Conservation (phyloP, 805 yeast species). For the Metschnikowia gelsemii region DNA sequence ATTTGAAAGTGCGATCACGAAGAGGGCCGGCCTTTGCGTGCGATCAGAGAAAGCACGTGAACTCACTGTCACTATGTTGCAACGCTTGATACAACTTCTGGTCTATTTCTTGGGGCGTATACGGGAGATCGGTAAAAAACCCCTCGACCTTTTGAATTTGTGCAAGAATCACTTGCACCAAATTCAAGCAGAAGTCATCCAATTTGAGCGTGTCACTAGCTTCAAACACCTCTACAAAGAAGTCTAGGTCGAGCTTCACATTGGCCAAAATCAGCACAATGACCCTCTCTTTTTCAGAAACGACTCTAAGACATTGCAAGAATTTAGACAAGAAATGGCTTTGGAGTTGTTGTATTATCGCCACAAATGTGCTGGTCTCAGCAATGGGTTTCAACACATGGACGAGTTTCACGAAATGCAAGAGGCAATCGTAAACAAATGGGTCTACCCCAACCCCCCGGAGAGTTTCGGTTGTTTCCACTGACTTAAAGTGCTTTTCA, state of each 20-base stretch:
- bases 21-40: background rate
- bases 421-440: constrained; percentile 37
- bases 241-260: constrained; percentile 38
- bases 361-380: constrained; percentile 34
- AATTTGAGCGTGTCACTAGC: constrained; percentile 32
- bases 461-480: constrained; percentile 32
- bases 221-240: constrained; percentile 41
- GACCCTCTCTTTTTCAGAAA: constrained; percentile 21
- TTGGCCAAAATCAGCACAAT: constrained; percentile 25
- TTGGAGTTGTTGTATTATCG: constrained; percentile 40
- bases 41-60: constrained; percentile 30
- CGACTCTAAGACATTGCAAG: constrained; percentile 30
- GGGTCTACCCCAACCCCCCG: constrained; percentile 37
- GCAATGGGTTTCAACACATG: constrained; percentile 43
- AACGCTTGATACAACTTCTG: constrained; percentile 28
- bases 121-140: constrained; percentile 23
- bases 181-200: constrained; percentile 34
- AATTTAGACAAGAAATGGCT: constrained; percentile 34
- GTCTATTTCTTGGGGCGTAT: constrained; percentile 31
- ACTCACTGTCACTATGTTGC: constrained; percentile 31
- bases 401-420: constrained; percentile 42
- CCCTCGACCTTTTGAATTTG: constrained; percentile 27
- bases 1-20: background rate
- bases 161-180: constrained; percentile 32
- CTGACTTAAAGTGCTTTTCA: constrained; percentile 24